phyloP scores from a whole-genome alignment of 805 yeast species.

The Schwanniomyces occidentalis region DNA sequence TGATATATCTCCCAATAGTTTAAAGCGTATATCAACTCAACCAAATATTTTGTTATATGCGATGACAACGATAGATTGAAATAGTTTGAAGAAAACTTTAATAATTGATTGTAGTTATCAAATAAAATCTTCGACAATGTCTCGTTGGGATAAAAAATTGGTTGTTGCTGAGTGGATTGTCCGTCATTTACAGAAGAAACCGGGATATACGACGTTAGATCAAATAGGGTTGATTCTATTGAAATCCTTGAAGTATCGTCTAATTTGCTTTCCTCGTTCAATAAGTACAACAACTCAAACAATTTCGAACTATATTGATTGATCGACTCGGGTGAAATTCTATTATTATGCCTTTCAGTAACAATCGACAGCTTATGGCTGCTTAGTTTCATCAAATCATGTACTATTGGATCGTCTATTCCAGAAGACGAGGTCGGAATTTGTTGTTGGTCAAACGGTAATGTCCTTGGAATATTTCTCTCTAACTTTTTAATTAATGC shows the following conservation, averaged over 20 bases:
- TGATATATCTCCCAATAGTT: conserved; percentile 49
- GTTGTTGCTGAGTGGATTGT: conserved; percentile 1
- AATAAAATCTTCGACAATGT: conserved; percentile 35
- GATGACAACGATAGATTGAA: conserved; percentile 39
- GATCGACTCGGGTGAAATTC: conserved; percentile 17
- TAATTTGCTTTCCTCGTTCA: conserved; percentile 25
- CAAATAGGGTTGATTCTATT: conserved; percentile 27
- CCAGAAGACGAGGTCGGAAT: background rate
- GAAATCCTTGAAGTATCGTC: conserved; percentile 31
- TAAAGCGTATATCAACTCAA: conserved; percentile 36
- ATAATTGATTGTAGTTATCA: conserved; percentile 36
- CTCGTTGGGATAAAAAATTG: conserved; percentile 32
- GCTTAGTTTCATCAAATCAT: conserved; percentile 31
- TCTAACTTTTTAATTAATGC: conserved; percentile 15
- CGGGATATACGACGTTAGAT: conserved; percentile 28
- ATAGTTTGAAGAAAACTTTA: conserved; percentile 33
- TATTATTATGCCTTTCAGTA: conserved; percentile 3
- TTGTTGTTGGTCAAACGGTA: conserved; percentile 9
- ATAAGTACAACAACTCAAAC: conserved; percentile 26
- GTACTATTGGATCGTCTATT: conserved; percentile 30
- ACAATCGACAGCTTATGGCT: conserved; percentile 20
- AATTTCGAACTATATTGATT: conserved; percentile 33
- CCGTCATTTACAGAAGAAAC: conserved; percentile 9
- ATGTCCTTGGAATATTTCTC: conserved; percentile 16
- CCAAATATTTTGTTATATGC: conserved; percentile 40